phyloP scores from a whole-genome alignment of 1,139 yeast genomes.

The Zygotorulaspora mrakii region DNA sequence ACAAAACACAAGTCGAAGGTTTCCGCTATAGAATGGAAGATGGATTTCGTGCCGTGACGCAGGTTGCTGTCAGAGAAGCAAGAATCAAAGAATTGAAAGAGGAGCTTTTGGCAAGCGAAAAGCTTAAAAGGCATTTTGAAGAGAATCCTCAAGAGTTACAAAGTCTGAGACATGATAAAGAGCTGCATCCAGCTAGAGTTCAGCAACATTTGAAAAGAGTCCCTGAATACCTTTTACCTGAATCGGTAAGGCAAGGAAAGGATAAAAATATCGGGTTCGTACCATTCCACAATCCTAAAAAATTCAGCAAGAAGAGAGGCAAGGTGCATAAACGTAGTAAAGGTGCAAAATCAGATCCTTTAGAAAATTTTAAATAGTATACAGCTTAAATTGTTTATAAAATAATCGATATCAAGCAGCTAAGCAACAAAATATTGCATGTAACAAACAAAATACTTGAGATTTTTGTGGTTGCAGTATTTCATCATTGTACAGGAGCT shows the following conservation, averaged over 20 bases:
- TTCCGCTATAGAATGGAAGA: conserved; percentile 97
- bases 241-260: conserved; percentile 59
- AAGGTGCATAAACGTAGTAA: conserved; percentile 40
- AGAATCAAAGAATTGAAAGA: conserved; percentile 84
- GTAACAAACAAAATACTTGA: no score
- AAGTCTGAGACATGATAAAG: conserved; percentile 87
- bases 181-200: conserved; percentile 74
- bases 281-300: conserved; percentile 63
- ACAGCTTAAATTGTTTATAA: conserved; percentile 4
- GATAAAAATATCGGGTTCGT: conserved; percentile 63
- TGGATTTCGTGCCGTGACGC: conserved; percentile 93
- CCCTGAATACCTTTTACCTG: conserved; percentile 88
- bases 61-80: conserved; percentile 87
- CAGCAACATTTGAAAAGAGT: conserved; percentile 87
- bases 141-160: conserved; percentile 96
- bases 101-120: conserved; percentile 84
- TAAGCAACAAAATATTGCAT: no score
- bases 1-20: conserved; percentile 88
- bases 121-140: conserved; percentile 89
- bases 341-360: conserved; percentile 59
- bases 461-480: no score
- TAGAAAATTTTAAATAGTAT: conserved; percentile 52
- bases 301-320: conserved; percentile 43
- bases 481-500: conserved; percentile 36
- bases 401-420: conserved; percentile 1